Evolutionary conservation across 345 rosid genomes (phyloP), one percentile per base, ranked within the genome.

Genomic region (Euphorbia lathyris): DNA sequence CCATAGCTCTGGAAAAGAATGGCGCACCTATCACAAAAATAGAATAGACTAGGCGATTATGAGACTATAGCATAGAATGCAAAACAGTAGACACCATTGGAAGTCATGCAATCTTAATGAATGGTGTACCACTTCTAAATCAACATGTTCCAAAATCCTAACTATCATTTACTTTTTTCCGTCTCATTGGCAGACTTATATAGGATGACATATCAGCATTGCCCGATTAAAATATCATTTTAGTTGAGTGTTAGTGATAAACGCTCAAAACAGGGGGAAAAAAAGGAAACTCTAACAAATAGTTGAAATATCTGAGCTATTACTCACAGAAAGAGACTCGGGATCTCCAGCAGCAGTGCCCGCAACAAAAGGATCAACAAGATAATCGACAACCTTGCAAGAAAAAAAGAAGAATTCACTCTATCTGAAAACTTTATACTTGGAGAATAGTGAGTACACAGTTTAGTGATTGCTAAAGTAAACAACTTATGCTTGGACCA

Each of bases 271-370:
- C 56, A 19, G n/a, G n/a, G n/a, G 9, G 1, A 63, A 26, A 7
- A 64, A 65, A 66, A 63, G 2, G n/a, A 47, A 63, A 83, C 63
- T 63, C 68, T 11, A 65, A 48, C 36, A 14, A 72, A 55, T 40
- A 40, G 7, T 60, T 26, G 16, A 68, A 48, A 60, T 9, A 69
- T 47, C 63, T 17, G 62, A 71, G 59, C 59, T 47, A 60, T 78
- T 80, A 84, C 96, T 89, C 78, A 94, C 98, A 78, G 96, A 91
- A 79, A 94, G 95, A 64, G 96, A 86, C 58, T 91, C 89, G 16
- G 97, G 95, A 76, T 94, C 96, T 17, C 71, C 93, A 72, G 87
- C 98, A 80, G 86, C 86, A 72, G 97, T 91, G 73, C 98, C 97
- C 76, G 91, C 97, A 77, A 94, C 86, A 83, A 94, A 87, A 72